These are phyloP conservation scores for Termitomyces sp. DNA, from an alignment of 768 basidiomycete species.

Conservation along the genomic window DNA sequence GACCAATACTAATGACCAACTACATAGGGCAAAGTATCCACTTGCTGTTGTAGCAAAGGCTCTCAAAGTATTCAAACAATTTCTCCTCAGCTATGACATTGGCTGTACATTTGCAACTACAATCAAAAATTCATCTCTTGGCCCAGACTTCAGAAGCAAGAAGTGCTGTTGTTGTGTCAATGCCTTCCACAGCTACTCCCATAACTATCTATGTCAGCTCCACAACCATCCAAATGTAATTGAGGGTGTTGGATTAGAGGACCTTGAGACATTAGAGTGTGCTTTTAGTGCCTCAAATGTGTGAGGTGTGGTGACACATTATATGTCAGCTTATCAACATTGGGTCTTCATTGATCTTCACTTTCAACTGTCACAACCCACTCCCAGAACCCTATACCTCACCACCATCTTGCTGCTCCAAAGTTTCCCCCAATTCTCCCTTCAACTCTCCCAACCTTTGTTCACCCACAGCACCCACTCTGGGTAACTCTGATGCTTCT, in stretches of 20 bases:
- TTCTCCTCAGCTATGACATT: conserved; percentile 24
- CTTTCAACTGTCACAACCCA: conserved; percentile 15
- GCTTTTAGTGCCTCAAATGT: conserved; percentile 31
- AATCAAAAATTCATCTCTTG: conserved; percentile 15
- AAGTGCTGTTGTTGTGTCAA: conserved; percentile 16
- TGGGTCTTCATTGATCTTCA: conserved; percentile 27
- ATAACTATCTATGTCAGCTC: conserved; percentile 20
- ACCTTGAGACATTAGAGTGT: conserved; percentile 29
- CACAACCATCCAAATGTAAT: conserved; percentile 27
- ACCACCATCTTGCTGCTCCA: too few relatives aligned
- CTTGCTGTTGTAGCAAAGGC: conserved; percentile 21
- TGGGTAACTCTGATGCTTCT: too few relatives aligned
- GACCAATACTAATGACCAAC: not conserved
- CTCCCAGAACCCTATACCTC: too few relatives aligned
- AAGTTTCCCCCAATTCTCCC: too few relatives aligned
- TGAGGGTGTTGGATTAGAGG: conserved; percentile 31
- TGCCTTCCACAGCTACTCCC: conserved; percentile 34
- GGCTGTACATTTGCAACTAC: conserved; percentile 23
- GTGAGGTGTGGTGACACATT: conserved; percentile 22
- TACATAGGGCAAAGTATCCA: conserved; percentile 25
- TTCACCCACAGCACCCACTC: too few relatives aligned
- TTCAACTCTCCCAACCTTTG: too few relatives aligned
- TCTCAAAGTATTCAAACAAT: conserved; percentile 17
- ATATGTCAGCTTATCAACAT: conserved; percentile 25
- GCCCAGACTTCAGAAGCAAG: not conserved